Conservation (phyloP, 2,329 filamentous ascomycete genomes). For the Metarhizium brunneum region DNA sequence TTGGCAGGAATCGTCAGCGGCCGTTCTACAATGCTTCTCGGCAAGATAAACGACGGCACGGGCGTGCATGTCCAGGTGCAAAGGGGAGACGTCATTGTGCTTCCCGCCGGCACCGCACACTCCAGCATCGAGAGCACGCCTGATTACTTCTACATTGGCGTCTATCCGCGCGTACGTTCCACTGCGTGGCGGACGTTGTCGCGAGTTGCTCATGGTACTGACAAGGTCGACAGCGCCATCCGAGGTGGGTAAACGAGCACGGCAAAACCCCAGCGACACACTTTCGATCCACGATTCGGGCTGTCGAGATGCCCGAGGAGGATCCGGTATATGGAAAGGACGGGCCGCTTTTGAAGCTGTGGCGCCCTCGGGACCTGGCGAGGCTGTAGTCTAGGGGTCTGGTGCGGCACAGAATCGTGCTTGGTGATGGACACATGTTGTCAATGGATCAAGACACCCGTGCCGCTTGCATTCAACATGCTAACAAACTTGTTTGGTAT, state of each 20-base stretch:
- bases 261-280: constrained; percentile 7
- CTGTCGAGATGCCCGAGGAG: constrained; percentile 9
- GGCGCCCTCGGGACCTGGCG: constrained; percentile 6
- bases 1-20: constrained; percentile 13
- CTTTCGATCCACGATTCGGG: constrained; percentile 8
- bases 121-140: constrained; percentile 10
- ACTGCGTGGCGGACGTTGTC: no score
- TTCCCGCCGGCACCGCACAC: constrained; percentile 14
- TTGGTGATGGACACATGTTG: not conserved
- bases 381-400: constrained; percentile 3
- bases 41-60: constrained; percentile 9
- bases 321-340: constrained; percentile 10
- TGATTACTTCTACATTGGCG: constrained; percentile 14
- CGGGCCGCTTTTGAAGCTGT: constrained; percentile 9
- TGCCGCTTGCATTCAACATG: no score
- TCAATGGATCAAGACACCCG: not conserved
- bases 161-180: constrained; percentile 10
- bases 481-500: no score
- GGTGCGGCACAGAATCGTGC: not conserved
- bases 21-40: constrained; percentile 11
- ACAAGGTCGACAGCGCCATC: constrained; percentile 6
- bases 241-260: constrained; percentile 11
- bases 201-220: not conserved
- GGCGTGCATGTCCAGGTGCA: constrained; percentile 10
- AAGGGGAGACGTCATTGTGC: constrained; percentile 12